Percentiles rank a stretch among this genome's conserved stretches.
Conservation (phyloP, 2,329 filamentous ascomycete genomes). For the Coniochaeta pulveracea region DNA sequence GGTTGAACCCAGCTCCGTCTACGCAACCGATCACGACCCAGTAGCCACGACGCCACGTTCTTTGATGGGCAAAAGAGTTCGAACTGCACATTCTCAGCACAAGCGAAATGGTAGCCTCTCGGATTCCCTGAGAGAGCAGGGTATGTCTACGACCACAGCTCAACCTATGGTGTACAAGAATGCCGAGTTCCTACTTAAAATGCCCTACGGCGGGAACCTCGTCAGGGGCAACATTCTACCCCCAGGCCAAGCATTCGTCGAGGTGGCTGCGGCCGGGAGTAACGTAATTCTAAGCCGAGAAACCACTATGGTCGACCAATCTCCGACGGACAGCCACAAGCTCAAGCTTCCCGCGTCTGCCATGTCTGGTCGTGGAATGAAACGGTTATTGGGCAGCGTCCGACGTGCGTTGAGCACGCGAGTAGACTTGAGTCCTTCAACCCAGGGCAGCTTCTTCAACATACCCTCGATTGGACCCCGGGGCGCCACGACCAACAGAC, state of each 20-base stretch:
- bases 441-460: slow-evolving; percentile 34
- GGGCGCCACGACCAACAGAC: slow-evolving; percentile 43
- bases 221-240: slow-evolving; percentile 80
- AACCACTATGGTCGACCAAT: slow-evolving; percentile 40
- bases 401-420: slow-evolving; percentile 65
- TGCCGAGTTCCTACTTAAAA: slow-evolving; percentile 46
- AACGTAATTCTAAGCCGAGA: slow-evolving; percentile 32
- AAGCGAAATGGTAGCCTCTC: slow-evolving; percentile 82
- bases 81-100: slow-evolving; percentile 55
- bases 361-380: slow-evolving; percentile 66
- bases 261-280: slow-evolving; percentile 45
- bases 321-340: slow-evolving; percentile 21
- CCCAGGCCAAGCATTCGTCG: slow-evolving; percentile 71
- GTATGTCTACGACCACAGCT: slow-evolving; percentile 29
- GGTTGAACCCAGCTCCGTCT: slow-evolving; percentile 35
- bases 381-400: slow-evolving; percentile 76
- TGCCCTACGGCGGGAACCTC: slow-evolving; percentile 68
- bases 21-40: slow-evolving; percentile 32
- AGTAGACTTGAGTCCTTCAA: slow-evolving; percentile 30
- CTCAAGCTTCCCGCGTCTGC: slow-evolving; percentile 39
- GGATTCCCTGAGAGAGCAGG: slow-evolving; percentile 68
- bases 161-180: slow-evolving; percentile 40
- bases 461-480: slow-evolving; percentile 37
- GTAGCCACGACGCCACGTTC: slow-evolving; percentile 48
- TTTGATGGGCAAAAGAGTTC: slow-evolving; percentile 46